Conservation (phyloP, 2,329 filamentous ascomycete species). For the Pseudogymnoascus sp. region DNA sequence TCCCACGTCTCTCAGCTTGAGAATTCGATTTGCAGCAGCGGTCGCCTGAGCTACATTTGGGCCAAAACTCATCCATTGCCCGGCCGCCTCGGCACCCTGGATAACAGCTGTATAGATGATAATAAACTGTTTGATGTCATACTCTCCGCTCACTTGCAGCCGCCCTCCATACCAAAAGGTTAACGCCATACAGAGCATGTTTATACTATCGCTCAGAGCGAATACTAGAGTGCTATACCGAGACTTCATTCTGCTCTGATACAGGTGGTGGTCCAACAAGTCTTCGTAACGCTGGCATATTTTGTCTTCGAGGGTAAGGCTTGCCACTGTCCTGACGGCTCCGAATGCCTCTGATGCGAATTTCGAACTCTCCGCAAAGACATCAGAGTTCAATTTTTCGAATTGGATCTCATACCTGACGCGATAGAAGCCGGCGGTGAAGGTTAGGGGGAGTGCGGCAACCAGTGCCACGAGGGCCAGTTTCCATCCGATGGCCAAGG, state of each 20-base stretch:
- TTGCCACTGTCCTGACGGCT: slow-evolving; percentile 55
- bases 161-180: slow-evolving; percentile 47
- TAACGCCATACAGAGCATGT: slow-evolving; percentile 51
- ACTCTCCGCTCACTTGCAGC: slow-evolving; percentile 36
- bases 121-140: slow-evolving; percentile 42
- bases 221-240: slow-evolving; percentile 44
- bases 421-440: slow-evolving; percentile 40
- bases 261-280: slow-evolving; percentile 42
- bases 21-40: slow-evolving; percentile 53
- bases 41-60: slow-evolving; percentile 52
- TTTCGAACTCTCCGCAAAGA: slow-evolving; percentile 54
- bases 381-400: slow-evolving; percentile 47
- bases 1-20: slow-evolving; percentile 30
- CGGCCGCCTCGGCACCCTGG: slow-evolving; percentile 45
- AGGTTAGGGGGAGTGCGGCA: slow-evolving; percentile 46
- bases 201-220: slow-evolving; percentile 47
- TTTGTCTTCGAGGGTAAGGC: slow-evolving; percentile 53
- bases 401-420: slow-evolving; percentile 50
- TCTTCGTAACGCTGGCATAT: slow-evolving; percentile 44
- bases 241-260: slow-evolving; percentile 40
- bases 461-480: slow-evolving; percentile 61
- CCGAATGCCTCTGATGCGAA: slow-evolving; percentile 57
- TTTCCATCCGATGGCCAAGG: slow-evolving; percentile 72
- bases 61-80: slow-evolving; percentile 45
- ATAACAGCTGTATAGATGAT: slow-evolving; percentile 48